A percentile compares a stretch with the other conserved stretches of the same genome.
These are phyloP conservation scores for Agastache rugosa DNA, from an alignment of 257 asterid genomes.

Conservation along the genomic window DNA sequence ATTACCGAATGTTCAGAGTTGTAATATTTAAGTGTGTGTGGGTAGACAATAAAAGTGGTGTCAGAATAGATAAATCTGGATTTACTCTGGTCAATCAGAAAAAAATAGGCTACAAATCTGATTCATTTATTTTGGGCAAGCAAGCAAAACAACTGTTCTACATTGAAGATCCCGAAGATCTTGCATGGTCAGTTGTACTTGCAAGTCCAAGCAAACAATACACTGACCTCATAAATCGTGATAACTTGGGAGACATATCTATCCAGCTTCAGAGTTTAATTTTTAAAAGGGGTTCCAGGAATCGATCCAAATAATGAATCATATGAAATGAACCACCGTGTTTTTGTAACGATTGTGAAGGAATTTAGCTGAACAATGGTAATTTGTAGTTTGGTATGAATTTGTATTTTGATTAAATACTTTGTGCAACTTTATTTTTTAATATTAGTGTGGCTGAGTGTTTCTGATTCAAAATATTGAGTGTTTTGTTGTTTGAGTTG, in stretches of 20 bases:
- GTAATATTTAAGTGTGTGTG: not conserved
- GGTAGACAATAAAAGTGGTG: not conserved
- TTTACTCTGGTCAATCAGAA: not conserved
- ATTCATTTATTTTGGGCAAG: too few relatives aligned
- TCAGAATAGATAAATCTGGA: not conserved
- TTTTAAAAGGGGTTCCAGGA: not conserved
- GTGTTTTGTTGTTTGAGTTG: too few relatives aligned
- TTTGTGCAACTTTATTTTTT: too few relatives aligned
- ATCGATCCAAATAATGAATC: not conserved
- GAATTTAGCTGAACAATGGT: not conserved
- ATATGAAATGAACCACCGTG: not conserved
- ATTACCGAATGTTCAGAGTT: not conserved
- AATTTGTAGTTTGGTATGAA: too few relatives aligned
- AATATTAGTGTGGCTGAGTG: too few relatives aligned
- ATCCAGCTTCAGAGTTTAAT: not conserved
- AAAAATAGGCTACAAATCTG: not conserved
- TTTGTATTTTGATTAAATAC: too few relatives aligned
- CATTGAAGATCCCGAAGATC: not conserved
- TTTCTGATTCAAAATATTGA: too few relatives aligned
- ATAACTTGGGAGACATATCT: too few relatives aligned
- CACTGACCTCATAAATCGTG: not conserved
- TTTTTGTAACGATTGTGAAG: not conserved
- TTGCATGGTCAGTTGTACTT: not conserved
- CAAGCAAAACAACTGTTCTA: not conserved
- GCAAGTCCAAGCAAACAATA: not conserved